These are phyloP conservation scores for Penicillium pancosmium DNA, from an alignment of 495 filamentous ascomycete genomes.

Conservation along the genomic window DNA sequence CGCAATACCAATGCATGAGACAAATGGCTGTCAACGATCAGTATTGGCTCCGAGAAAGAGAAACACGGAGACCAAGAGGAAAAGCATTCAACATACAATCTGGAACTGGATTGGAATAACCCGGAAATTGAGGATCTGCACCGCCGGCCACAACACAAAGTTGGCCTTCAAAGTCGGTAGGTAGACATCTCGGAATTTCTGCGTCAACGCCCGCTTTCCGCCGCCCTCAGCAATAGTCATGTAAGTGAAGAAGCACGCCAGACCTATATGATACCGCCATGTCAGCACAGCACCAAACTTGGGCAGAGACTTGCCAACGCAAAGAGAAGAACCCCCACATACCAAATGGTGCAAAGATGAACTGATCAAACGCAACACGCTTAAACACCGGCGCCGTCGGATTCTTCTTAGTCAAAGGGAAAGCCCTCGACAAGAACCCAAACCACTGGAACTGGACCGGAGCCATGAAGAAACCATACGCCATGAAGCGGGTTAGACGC, in stretches of 20 bases:
- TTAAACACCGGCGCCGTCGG: conserved; percentile 80
- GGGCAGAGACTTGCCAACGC: no score
- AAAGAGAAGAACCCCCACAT: conserved; percentile 21
- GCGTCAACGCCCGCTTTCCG: conserved; percentile 71
- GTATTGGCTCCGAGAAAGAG: neutral
- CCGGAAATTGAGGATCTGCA: conserved; percentile 96
- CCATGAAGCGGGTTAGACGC: conserved; percentile 89
- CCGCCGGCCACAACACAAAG: conserved; percentile 92
- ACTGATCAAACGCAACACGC: conserved; percentile 88
- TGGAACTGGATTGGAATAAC: conserved; percentile 95
- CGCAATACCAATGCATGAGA: conserved; percentile 93
- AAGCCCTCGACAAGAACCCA: conserved; percentile 75
- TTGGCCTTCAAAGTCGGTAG: conserved; percentile 93
- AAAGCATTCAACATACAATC: conserved; percentile 69
- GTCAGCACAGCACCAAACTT: conserved; percentile 2
- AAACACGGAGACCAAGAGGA: neutral
- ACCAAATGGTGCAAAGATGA: conserved; percentile 94
- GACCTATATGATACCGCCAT: conserved; percentile 49
- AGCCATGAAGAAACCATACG: conserved; percentile 94
- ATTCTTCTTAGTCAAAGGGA: conserved; percentile 79
- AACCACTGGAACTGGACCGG: conserved; percentile 98
- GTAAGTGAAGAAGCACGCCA: conserved; percentile 88
- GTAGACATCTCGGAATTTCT: conserved; percentile 94
- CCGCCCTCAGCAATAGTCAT: conserved; percentile 98
- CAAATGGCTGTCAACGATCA: conserved; percentile 73